Evolutionary conservation across 495 filamentous ascomycete genomes (phyloP).

Genomic region (Lentithecium fluviatile): DNA sequence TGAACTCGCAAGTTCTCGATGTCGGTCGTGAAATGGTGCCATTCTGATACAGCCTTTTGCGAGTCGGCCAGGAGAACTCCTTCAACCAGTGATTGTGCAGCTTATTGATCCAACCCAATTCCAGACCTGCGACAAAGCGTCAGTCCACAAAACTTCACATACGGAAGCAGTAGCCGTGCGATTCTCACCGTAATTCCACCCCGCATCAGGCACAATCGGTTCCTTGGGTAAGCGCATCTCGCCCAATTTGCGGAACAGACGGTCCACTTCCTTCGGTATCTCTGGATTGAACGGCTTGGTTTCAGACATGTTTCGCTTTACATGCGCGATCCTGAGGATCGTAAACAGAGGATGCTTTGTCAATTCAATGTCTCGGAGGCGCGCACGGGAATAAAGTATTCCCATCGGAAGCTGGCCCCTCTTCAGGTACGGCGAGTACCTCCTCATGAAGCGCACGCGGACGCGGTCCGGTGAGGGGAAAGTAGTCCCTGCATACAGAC

Average conservation of each 20-base stretch:
- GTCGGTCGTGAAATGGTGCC: not conserved
- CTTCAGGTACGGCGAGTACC: too few relatives aligned
- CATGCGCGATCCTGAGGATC: too few relatives aligned
- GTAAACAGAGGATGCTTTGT: too few relatives aligned
- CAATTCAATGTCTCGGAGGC: too few relatives aligned
- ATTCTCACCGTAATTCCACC: not conserved
- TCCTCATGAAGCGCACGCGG: too few relatives aligned
- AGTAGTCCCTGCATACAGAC: too few relatives aligned
- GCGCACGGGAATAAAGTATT: too few relatives aligned
- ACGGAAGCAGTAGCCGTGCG: not conserved
- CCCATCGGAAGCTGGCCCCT: too few relatives aligned
- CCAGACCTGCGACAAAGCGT: not conserved
- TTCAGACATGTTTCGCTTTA: not conserved
- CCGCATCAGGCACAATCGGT: not conserved
- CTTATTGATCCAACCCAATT: not conserved
- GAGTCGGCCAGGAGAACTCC: not conserved
- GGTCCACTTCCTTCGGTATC: slow-evolving; percentile 27
- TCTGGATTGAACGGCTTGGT: slow-evolving; percentile 23
- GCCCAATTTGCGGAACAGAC: slow-evolving; percentile 27
- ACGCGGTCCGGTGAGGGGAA: too few relatives aligned
- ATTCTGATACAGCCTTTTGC: not conserved
- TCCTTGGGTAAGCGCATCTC: slow-evolving; percentile 10
- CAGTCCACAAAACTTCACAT: not conserved
- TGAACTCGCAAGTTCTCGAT: not conserved
- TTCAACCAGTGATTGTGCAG: not conserved